Conservation (phyloP, 2,329 filamentous ascomycete genomes). For the Xylariales sp. region DNA sequence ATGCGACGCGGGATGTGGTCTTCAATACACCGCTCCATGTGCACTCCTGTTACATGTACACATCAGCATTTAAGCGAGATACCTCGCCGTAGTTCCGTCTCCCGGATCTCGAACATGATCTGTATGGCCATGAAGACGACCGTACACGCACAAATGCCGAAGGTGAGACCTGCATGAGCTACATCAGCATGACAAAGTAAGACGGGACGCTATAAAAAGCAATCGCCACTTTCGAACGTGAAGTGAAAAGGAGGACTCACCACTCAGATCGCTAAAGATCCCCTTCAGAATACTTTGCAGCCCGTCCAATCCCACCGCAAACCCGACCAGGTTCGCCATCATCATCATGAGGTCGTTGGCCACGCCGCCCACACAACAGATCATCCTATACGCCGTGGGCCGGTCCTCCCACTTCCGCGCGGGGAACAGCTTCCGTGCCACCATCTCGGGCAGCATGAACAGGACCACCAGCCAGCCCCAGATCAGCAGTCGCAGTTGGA, state of each 20-base stretch:
- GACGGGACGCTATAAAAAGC: no score
- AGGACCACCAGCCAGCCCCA: slow-evolving; percentile 97
- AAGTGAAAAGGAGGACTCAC: slow-evolving; percentile 33
- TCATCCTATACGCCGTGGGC: slow-evolving; percentile 69
- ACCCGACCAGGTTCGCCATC: slow-evolving; percentile 88
- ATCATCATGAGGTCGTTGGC: slow-evolving; percentile 93
- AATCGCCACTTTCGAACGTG: no score
- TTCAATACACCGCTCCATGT: no score
- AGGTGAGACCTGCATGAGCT: slow-evolving; percentile 58
- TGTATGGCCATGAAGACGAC: slow-evolving; percentile 81
- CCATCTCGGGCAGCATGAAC: slow-evolving; percentile 86
- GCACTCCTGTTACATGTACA: no score
- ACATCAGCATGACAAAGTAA: neutral
- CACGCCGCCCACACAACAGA: slow-evolving; percentile 78
- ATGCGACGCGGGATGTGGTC: no score
- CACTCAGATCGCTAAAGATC: slow-evolving; percentile 70
- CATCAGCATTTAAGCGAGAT: slow-evolving; percentile 9
- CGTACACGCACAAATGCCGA: slow-evolving; percentile 66
- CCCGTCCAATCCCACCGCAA: slow-evolving; percentile 87
- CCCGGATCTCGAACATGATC: slow-evolving; percentile 93
- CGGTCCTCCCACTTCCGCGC: slow-evolving; percentile 61
- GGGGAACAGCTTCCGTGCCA: slow-evolving; percentile 69
- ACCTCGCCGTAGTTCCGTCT: slow-evolving; percentile 76
- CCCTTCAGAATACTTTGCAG: slow-evolving; percentile 69
- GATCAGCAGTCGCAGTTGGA: slow-evolving; percentile 81